Conservation (phyloP, 1,139 yeast genomes). For the Waltiozyma sp. region DNA sequence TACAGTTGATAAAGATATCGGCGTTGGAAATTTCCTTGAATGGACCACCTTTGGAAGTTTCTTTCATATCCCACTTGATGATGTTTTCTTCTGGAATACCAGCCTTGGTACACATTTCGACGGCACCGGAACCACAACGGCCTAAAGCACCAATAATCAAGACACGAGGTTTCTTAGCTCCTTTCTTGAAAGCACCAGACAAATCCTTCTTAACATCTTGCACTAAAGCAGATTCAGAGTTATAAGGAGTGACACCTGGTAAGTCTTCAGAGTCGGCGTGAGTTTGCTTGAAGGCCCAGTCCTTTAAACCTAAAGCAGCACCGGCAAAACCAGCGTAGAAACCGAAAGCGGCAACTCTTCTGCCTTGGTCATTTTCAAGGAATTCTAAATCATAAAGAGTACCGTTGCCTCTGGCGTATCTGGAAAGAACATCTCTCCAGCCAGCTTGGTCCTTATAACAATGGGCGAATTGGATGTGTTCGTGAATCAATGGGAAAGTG, state of each 20-base stretch:
- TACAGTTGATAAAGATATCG: conserved; percentile 91
- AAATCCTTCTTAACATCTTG: conserved; percentile 57
- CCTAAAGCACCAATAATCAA: conserved; percentile 95
- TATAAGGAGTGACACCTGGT: conserved; percentile 72
- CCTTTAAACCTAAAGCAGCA: conserved; percentile 89
- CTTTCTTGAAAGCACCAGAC: conserved; percentile 47
- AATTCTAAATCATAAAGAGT: conserved; percentile 87
- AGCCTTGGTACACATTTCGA: conserved; percentile 66
- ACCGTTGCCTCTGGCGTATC: conserved; percentile 91
- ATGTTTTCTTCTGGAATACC: conserved; percentile 85
- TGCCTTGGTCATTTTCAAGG: conserved; percentile 84
- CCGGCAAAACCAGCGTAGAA: conserved; percentile 99
- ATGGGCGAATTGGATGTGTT: conserved; percentile 97
- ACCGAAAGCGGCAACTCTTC: conserved; percentile 98
- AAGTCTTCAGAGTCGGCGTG: conserved; percentile 55
- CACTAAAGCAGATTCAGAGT: conserved; percentile 66
- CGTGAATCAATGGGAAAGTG: conserved; percentile 83
- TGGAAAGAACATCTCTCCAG: conserved; percentile 80
- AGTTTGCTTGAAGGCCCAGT: conserved; percentile 87
- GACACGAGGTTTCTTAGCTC: conserved; percentile 64
- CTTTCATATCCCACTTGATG: conserved; percentile 92
- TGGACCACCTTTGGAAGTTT: conserved; percentile 96
- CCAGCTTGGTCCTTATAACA: conserved; percentile 97
- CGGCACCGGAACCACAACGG: conserved; percentile 98
- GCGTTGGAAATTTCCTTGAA: conserved; percentile 79